Percentiles rank a stretch among this genome's conserved stretches.
Evolutionary conservation across 306 rosid genomes (phyloP).

Genomic region (Inga oerstediana): DNA sequence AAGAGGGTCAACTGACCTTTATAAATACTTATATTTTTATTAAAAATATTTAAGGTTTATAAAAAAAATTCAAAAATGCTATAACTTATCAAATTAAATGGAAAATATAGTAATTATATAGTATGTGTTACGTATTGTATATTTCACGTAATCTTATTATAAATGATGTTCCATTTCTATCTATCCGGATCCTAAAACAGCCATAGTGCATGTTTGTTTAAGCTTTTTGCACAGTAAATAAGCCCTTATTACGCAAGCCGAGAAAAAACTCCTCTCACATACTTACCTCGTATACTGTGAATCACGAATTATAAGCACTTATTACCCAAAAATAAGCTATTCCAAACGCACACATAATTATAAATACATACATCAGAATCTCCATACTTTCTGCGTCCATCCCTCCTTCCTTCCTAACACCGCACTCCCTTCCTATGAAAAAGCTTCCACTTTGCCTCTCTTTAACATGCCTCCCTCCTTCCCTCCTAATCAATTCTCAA

Average conservation of each 20-base stretch:
- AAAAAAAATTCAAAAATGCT: too few species aligned
- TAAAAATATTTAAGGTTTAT: neutral
- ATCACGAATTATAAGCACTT: too few species aligned
- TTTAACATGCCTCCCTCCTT: neutral
- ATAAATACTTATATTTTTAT: too few species aligned
- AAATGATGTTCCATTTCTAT: neutral
- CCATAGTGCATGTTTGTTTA: too few species aligned
- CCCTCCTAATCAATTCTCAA: neutral
- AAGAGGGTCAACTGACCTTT: neutral
- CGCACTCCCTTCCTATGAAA: slow-evolving; percentile 5
- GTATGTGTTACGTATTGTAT: neutral
- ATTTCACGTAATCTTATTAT: neutral
- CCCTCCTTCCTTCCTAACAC: neutral
- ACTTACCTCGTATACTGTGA: too few species aligned
- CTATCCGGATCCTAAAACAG: neutral
- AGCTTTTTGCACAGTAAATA: too few species aligned
- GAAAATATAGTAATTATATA: neutral
- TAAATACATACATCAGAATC: neutral
- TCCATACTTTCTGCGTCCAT: neutral
- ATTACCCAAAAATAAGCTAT: too few species aligned
- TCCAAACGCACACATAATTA: too few species aligned
- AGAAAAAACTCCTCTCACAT: too few species aligned
- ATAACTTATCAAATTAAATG: neutral
- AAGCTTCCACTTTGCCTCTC: neutral
- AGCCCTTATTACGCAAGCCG: too few species aligned